Evolutionary conservation across 2,329 filamentous ascomycete genomes (phyloP).

Genomic region (Hypoxylon rubiginosum): DNA sequence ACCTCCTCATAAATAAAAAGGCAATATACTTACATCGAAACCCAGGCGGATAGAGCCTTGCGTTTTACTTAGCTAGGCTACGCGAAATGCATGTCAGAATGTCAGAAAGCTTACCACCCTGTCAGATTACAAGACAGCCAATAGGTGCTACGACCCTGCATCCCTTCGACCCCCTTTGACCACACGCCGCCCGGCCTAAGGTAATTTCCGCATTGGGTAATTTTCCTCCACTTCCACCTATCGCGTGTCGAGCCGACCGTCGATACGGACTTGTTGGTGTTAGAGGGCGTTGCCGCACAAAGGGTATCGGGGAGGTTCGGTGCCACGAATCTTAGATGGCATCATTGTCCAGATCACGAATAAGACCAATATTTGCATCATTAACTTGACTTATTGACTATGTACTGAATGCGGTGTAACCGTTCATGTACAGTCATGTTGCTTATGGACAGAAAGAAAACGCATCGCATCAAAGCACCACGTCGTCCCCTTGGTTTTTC

Average conservation of each 20-base stretch:
- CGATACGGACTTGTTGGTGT: neutral
- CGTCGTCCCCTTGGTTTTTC: neutral
- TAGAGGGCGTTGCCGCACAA: neutral
- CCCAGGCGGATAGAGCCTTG: neutral
- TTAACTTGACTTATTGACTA: slow-evolving; percentile 13
- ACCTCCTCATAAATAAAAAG: neutral
- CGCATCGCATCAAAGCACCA: slow-evolving; percentile 6
- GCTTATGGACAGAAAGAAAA: slow-evolving; percentile 9
- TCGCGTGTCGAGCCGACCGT: slow-evolving; percentile 23
- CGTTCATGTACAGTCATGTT: slow-evolving; percentile 23
- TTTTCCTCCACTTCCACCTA: slow-evolving; percentile 32
- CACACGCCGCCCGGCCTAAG: no score
- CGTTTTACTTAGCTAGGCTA: neutral
- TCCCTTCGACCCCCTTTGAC: neutral
- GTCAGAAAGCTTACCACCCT: neutral
- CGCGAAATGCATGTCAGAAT: neutral
- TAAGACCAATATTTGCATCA: neutral
- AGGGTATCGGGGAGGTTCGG: neutral
- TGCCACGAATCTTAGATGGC: neutral
- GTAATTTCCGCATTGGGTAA: slow-evolving; percentile 42
- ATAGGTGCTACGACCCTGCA: slow-evolving; percentile 8
- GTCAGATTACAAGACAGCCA: slow-evolving; percentile 6
- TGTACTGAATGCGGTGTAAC: slow-evolving; percentile 2
- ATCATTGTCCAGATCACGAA: neutral
- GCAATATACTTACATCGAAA: neutral